Evolutionary conservation across 345 rosid species (phyloP).

Genomic region (Zanthoxylum bungeanum): DNA sequence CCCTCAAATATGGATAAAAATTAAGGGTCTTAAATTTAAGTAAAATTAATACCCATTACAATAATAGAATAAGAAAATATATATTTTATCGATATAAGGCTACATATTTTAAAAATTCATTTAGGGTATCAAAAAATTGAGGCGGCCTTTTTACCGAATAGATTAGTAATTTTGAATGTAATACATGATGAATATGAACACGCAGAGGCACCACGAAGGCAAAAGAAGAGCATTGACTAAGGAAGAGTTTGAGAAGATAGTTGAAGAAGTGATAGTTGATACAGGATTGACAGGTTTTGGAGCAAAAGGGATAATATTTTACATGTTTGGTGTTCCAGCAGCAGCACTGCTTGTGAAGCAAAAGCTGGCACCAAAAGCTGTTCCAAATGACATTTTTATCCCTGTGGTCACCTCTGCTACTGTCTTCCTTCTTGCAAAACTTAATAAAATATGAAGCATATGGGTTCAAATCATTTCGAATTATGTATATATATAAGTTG

Average conservation of each 20-base stretch:
- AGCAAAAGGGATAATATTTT: constrained; percentile 57
- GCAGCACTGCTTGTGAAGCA: constrained; percentile 56
- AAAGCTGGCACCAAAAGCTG: constrained; percentile 37
- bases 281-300: constrained; percentile 71
- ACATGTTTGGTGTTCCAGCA: constrained; percentile 62
- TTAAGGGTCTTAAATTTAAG: too few species aligned
- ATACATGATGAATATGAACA: not conserved
- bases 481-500: too few species aligned
- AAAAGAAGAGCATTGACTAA: constrained; percentile 29
- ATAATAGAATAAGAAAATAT: too few species aligned
- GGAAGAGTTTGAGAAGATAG: constrained; percentile 63
- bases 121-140: too few species aligned
- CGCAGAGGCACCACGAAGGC: constrained; percentile 43
- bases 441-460: constrained; percentile 43
- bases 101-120: too few species aligned
- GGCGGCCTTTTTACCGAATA: too few species aligned
- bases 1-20: too few species aligned
- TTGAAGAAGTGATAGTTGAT: constrained; percentile 47
- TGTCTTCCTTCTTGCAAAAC: constrained; percentile 68
- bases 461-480: too few species aligned
- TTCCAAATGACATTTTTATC: constrained; percentile 65
- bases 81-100: too few species aligned
- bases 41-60: too few species aligned
- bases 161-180: too few species aligned
- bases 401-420: constrained; percentile 76